phyloP scores from a whole-genome alignment of 1,139 yeast genomes.

The Nakaseomyces delphensis region DNA sequence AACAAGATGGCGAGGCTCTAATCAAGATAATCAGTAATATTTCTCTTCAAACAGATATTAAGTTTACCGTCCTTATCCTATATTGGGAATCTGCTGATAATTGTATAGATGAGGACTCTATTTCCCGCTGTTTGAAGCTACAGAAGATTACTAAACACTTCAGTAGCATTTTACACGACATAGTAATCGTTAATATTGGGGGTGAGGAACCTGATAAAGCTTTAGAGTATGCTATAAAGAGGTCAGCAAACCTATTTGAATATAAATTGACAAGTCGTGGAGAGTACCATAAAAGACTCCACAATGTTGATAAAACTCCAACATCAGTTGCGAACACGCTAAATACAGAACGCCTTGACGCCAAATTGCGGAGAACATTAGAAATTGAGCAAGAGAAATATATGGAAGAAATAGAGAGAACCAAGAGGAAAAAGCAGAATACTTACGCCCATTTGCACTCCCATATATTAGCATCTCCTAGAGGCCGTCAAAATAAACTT shows the following conservation, averaged over 20 bases:
- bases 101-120: slow-evolving; percentile 15
- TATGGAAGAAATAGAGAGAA: slow-evolving; percentile 5
- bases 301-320: slow-evolving; percentile 11
- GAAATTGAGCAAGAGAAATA: slow-evolving; percentile 20
- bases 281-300: slow-evolving; percentile 14
- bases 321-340: slow-evolving; percentile 10
- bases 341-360: slow-evolving; percentile 20
- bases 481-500: slow-evolving; percentile 20
- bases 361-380: slow-evolving; percentile 23
- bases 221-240: slow-evolving; percentile 20
- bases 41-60: slow-evolving; percentile 29
- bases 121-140: slow-evolving; percentile 22
- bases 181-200: slow-evolving; percentile 24
- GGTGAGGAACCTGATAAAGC: slow-evolving; percentile 22
- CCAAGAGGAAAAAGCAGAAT: slow-evolving; percentile 17
- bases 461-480: slow-evolving; percentile 29
- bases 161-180: slow-evolving; percentile 19
- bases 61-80: slow-evolving; percentile 30
- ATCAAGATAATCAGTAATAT: slow-evolving; percentile 31
- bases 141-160: slow-evolving; percentile 24
- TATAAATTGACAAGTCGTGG: slow-evolving; percentile 28
- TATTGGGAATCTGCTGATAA: slow-evolving; percentile 35
- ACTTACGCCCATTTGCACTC: slow-evolving; percentile 27
- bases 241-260: slow-evolving; percentile 18
- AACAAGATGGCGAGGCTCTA: slow-evolving; percentile 30